Percentiles rank a stretch among this genome's conserved stretches.
These are phyloP conservation scores for Zalaria obscura DNA, from an alignment of 2,329 filamentous ascomycete species.

Conservation along the genomic window DNA sequence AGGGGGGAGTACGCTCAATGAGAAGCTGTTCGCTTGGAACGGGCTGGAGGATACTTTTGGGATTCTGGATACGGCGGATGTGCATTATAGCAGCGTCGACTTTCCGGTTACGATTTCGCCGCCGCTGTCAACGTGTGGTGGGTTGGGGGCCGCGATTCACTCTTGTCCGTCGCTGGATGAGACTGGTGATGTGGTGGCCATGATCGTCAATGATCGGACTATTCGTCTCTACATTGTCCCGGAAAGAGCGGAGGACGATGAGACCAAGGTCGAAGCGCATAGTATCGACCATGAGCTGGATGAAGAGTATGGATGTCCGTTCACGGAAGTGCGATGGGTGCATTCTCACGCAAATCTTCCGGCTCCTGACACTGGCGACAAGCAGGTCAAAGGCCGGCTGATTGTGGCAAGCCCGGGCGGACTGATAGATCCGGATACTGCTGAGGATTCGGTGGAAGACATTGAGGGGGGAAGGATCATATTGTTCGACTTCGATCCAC, in stretches of 20 bases:
- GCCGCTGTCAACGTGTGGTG: conserved; percentile 21
- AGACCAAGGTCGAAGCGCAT: conserved; percentile 18
- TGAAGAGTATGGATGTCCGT: conserved; percentile 22
- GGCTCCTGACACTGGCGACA: conserved; percentile 11
- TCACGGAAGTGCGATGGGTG: conserved; percentile 20
- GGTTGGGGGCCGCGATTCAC: conserved; percentile 21
- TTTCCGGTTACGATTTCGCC: conserved; percentile 23
- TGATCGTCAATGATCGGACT: conserved; percentile 23
- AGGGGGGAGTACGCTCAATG: conserved; percentile 14
- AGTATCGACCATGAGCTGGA: conserved; percentile 23
- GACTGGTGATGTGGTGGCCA: conserved; percentile 20
- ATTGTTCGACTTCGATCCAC: conserved; percentile 18
- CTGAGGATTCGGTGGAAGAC: conserved; percentile 18
- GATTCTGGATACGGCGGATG: conserved; percentile 17
- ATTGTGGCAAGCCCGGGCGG: conserved; percentile 22
- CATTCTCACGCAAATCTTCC: conserved; percentile 16
- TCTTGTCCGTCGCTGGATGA: conserved; percentile 21
- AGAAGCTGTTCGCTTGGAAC: conserved; percentile 22
- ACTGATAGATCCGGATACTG: conserved; percentile 12
- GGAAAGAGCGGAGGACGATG: conserved; percentile 12
- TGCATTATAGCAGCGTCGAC: conserved; percentile 21
- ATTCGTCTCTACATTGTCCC: conserved; percentile 21
- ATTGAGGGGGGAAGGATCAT: conserved; percentile 22
- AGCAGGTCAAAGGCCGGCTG: conserved; percentile 17
- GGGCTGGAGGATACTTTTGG: conserved; percentile 22